Evolutionary conservation across 1,284 basidiomycete species (phyloP), one percentile per base, ranked within the genome.

Genomic region (Ganoderma lingzhi): DNA sequence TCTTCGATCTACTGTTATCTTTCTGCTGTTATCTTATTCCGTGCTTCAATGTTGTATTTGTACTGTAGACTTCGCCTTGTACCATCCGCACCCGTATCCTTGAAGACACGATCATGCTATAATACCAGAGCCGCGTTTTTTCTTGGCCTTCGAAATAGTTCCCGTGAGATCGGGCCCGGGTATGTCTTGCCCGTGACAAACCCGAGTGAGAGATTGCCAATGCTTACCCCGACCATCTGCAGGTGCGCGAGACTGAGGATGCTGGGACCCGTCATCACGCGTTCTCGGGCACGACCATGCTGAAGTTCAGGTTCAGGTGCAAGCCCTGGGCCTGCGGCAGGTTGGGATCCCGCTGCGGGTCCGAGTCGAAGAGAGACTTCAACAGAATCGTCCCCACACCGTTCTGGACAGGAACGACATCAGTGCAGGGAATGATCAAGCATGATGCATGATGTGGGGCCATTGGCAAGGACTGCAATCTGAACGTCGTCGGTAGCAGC

Each of bases 221-320:
- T 23, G 23, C 72, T 70, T 55, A 74, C 74, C 41, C 73, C 75
- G 30, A 74, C 64, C 8, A 69, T 68, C 65, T 72, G 69, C 53
- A 75, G 63, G 62, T 76, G 73, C 30, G 66, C 71, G n/a, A 76
- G 71, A 37, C 66, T 67, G n/a, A 74, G 68, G 19, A 73, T 67
- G 48, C 64, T 71, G 41, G 56, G 53, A 41, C 75, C 75, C 5
- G 65, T 23, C 28, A 51, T 23, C 23, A 48, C 14, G 14, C 35
- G 23, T 42, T 44, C 35, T 44, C n/a, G 14, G 73, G 71, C 17
- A 76, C 63, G 30, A 48, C 44, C 37, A 73, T 55, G 45, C 41
- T 63, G 66, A 76, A 74, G 69, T 70, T 69, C 69, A 75, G 68
- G 69, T 70, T 69, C 69, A 75, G 68, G 66, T 70, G 70, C 30